Evolutionary conservation across 495 filamentous ascomycete genomes (phyloP).

Genomic region (Penicillium ucsense): DNA sequence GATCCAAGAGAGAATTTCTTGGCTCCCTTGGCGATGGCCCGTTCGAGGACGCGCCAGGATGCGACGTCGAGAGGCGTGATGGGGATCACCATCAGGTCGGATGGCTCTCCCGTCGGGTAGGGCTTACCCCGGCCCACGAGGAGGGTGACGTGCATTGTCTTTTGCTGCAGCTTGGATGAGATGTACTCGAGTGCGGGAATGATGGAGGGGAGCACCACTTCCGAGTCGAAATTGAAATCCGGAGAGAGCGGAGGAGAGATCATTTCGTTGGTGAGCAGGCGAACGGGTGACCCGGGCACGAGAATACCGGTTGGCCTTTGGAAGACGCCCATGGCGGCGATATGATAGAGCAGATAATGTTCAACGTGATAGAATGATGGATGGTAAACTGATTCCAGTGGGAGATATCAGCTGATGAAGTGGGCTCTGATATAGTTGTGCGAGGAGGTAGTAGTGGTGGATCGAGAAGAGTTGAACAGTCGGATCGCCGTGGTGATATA

Average conservation of each 20-base stretch:
- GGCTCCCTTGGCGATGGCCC: constrained; percentile 31
- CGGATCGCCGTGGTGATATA: too few relatives aligned
- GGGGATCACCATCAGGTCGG: constrained; percentile 39
- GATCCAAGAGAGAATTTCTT: constrained; percentile 34
- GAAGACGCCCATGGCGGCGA: constrained; percentile 31
- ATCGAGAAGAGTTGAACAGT: too few relatives aligned
- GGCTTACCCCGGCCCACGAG: constrained; percentile 40
- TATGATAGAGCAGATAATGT: background rate
- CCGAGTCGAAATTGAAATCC: constrained; percentile 34
- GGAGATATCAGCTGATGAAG: too few relatives aligned
- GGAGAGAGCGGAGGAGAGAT: constrained; percentile 37
- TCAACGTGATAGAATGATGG: background rate
- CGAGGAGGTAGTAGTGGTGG: too few relatives aligned
- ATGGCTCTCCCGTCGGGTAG: constrained; percentile 30
- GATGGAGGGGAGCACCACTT: constrained; percentile 30
- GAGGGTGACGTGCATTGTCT: constrained; percentile 37
- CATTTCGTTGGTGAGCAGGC: constrained; percentile 32
- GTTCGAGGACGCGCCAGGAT: constrained; percentile 30
- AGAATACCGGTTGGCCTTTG: constrained; percentile 34
- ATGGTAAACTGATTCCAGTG: too few relatives aligned
- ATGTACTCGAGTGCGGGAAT: constrained; percentile 41
- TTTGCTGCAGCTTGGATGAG: constrained; percentile 36
- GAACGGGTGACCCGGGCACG: constrained; percentile 26
- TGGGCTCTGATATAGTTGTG: too few relatives aligned
- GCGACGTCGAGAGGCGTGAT: constrained; percentile 27